Percentiles rank a stretch among this genome's conserved stretches.
Evolutionary conservation across 805 yeast species (phyloP).

Genomic region (Metschnikowia chrysomelidarum): DNA sequence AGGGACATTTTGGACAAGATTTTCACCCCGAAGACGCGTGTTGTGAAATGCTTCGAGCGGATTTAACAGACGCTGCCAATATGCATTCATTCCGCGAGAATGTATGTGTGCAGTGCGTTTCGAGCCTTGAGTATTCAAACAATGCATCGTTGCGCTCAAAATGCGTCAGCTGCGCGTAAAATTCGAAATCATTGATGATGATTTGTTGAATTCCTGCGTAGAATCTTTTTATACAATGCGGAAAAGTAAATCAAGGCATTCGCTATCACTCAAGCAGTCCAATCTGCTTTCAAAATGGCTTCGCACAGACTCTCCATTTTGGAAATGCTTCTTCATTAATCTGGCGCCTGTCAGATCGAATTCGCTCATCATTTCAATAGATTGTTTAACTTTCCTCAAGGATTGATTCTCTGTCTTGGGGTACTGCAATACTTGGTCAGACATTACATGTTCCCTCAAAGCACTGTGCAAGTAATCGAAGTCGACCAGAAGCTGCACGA

Average conservation of each 20-base stretch:
- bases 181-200: no score
- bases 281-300: slow-evolving; percentile 21
- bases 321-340: slow-evolving; percentile 16
- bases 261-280: slow-evolving; percentile 20
- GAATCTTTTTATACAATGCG: slow-evolving; percentile 27
- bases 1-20: slow-evolving; percentile 20
- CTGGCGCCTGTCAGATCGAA: slow-evolving; percentile 25
- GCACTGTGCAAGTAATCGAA: slow-evolving; percentile 21
- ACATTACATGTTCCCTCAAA: slow-evolving; percentile 21
- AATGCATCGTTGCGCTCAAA: no score
- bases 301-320: slow-evolving; percentile 20
- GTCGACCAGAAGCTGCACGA: slow-evolving; percentile 33
- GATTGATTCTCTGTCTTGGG: slow-evolving; percentile 25
- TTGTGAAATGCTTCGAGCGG: no score
- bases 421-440: slow-evolving; percentile 14
- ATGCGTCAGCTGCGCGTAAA: no score
- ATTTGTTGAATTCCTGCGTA: neutral
- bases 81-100: no score
- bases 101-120: no score
- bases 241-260: slow-evolving; percentile 23
- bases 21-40: neutral
- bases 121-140: no score
- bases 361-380: slow-evolving; percentile 28
- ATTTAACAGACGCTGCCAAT: no score
- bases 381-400: slow-evolving; percentile 27